Evolutionary conservation across 371 early-diverging fungal species (phyloP).

Genomic region (Dichotomocladium elegans): DNA sequence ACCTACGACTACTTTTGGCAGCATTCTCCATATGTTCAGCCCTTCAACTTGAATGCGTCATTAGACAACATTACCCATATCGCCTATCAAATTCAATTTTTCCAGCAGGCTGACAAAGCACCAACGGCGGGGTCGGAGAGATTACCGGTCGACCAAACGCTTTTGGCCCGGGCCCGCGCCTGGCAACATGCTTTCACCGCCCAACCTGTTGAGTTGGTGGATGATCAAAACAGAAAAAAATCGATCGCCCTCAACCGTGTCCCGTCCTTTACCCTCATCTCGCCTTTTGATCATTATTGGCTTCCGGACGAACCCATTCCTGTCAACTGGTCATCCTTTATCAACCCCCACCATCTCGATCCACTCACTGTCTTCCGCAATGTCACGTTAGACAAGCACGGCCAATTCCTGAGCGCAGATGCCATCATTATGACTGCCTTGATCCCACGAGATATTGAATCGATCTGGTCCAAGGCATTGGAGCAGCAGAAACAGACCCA

Average conservation of each 20-base stretch:
- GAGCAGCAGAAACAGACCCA: not conserved
- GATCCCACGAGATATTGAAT: conserved; percentile 12
- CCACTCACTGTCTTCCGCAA: conserved; percentile 53
- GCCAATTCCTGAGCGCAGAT: conserved; percentile 35
- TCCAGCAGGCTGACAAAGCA: conserved; percentile 33
- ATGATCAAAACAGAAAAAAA: too few relatives aligned
- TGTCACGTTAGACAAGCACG: conserved; percentile 20
- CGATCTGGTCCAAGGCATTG: not conserved
- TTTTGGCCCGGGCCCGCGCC: conserved; percentile 11
- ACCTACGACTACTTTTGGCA: conserved; percentile 31
- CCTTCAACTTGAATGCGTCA: conserved; percentile 9
- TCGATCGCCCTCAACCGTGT: too few relatives aligned
- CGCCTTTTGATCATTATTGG: conserved; percentile 6
- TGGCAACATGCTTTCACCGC: conserved; percentile 18
- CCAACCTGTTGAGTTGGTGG: conserved; percentile 19
- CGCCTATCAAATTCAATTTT: conserved; percentile 21
- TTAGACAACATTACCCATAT: conserved; percentile 22
- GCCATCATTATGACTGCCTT: conserved; percentile 44
- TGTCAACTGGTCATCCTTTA: conserved; percentile 32
- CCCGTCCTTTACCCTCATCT: not conserved
- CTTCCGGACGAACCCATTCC: conserved; percentile 15
- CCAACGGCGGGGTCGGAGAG: conserved; percentile 6
- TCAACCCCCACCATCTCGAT: conserved; percentile 43
- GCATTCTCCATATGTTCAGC: conserved; percentile 19
- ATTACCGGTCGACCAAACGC: conserved; percentile 16